Conservation (phyloP, 805 yeast genomes). For the Wickerhamomyces strasburgensis region DNA sequence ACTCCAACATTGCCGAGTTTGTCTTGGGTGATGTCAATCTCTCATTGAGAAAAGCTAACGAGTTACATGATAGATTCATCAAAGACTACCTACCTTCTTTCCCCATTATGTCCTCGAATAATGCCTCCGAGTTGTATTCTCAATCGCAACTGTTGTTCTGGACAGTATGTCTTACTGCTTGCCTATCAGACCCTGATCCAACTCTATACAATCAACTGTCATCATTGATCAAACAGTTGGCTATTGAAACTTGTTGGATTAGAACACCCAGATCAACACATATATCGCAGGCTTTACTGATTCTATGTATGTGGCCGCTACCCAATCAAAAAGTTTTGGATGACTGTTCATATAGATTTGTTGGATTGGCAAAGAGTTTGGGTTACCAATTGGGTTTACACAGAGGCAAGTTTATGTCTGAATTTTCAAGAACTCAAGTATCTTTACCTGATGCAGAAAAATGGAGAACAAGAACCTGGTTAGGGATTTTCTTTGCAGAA, state of each 20-base stretch:
- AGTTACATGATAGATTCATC: constrained; percentile 67
- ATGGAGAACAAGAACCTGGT: constrained; percentile 94
- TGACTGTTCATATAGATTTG: constrained; percentile 85
- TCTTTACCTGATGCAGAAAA: constrained; percentile 84
- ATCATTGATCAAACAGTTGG: constrained; percentile 75
- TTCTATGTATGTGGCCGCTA: constrained; percentile 86
- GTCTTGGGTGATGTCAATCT: constrained; percentile 71
- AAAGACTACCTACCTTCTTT: constrained; percentile 64
- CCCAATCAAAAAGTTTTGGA: constrained; percentile 91
- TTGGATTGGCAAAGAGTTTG: constrained; percentile 78
- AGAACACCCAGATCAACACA: constrained; percentile 91
- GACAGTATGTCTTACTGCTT: constrained; percentile 85
- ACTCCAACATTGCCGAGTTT: constrained; percentile 50
- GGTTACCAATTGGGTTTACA: constrained; percentile 87
- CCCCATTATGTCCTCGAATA: constrained; percentile 69
- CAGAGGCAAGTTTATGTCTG: constrained; percentile 86
- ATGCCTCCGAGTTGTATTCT: constrained; percentile 71
- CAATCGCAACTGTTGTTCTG: constrained; percentile 85
- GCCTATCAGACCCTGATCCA: constrained; percentile 84
- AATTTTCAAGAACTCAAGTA: constrained; percentile 86
- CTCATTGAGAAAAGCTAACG: constrained; percentile 61
- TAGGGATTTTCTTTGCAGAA: constrained; percentile 81
- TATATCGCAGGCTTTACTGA: constrained; percentile 82
- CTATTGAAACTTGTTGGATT: constrained; percentile 90
- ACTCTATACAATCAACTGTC: constrained; percentile 70